phyloP scores from a whole-genome alignment of 2,329 filamentous ascomycete species.

The Colletotrichum sp. region DNA sequence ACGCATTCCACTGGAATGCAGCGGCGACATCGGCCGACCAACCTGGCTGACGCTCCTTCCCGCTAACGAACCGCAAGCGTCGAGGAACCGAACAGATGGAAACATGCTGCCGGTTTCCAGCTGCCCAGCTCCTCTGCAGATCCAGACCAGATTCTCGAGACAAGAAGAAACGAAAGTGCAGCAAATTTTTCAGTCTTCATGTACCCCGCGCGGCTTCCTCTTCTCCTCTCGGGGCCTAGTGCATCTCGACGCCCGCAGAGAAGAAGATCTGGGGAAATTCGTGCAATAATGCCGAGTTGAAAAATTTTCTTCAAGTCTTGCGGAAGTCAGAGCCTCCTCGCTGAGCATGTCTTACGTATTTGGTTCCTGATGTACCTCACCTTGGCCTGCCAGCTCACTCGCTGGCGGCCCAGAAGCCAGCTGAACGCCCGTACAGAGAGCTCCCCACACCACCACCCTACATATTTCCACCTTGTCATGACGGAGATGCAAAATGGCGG shows the following conservation, averaged over 20 bases:
- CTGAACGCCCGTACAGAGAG: not conserved
- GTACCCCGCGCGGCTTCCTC: not conserved
- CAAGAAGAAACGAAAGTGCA: not conserved
- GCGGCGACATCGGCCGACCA: not conserved
- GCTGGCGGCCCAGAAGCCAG: not conserved
- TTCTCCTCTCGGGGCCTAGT: not conserved
- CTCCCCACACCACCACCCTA: not conserved
- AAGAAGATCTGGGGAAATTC: not conserved
- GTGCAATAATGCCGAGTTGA: not conserved
- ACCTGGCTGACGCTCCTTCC: not conserved
- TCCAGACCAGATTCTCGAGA: not conserved
- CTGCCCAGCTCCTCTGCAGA: not conserved
- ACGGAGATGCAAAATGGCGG: not conserved
- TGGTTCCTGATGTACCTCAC: not conserved
- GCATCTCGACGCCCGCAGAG: not conserved
- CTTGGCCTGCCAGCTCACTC: not conserved
- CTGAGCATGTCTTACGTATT: not conserved
- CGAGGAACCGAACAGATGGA: not conserved
- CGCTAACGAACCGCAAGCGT: not conserved
- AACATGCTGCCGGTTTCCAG: not conserved
- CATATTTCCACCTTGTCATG: not conserved
- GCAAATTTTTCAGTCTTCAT: not conserved
- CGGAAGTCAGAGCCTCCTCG: not conserved
- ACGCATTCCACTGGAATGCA: not conserved
- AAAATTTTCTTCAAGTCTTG: not conserved